Base-by-base conservation (phyloP, 2,329 filamentous ascomycete genomes). In the Penicillium frequentans region DNA sequence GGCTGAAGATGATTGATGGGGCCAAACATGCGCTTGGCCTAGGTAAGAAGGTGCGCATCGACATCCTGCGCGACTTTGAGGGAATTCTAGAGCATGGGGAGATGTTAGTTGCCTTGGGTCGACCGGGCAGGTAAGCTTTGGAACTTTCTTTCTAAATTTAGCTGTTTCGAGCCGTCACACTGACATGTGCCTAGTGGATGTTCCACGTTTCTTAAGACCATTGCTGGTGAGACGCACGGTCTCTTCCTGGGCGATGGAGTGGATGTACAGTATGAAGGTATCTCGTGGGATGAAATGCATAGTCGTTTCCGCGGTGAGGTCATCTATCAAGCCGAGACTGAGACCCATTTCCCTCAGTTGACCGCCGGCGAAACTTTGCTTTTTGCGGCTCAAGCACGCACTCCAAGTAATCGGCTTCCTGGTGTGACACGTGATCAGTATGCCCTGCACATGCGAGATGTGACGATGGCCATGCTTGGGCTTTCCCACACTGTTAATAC, bases 281-380 rank as follows among this genome's bases (percentile, higher is more conserved):
- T 77, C 67, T 79, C 84, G 13, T 82, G 89, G 54, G 76, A 90
- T 65, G 83, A 90, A 67, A 93, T 93, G 89, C 86, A 90, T 76
- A 84, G 84, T 13, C 79, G 78, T 2, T 91, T 93, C 75, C 87
- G 90, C n/a, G 90, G 90, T 61, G 90, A 95, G 74, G 89, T 89
- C 60, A 92, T 93, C 71, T 95, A 93, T 76, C 91, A 90, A 1
- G 89, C 89, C 52, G 90, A 93, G 73, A 87, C 90, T 27, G 91
- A 95, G 69, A 87, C 90, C 5, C 90, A 93, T 74, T 93, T 93
- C 68, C 89, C 90, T 13, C 84, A 87, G 76, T 76, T 93, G 65
- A 88, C 84, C 1, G 89, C 92, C 23, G 89, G 89, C 51, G 88
- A 93, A 65, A 93, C 90, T 1, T 81, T 93, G 44, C 86, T 85